Conservation (phyloP, 768 basidiomycete genomes). For the Mycena albidolilacea region DNA sequence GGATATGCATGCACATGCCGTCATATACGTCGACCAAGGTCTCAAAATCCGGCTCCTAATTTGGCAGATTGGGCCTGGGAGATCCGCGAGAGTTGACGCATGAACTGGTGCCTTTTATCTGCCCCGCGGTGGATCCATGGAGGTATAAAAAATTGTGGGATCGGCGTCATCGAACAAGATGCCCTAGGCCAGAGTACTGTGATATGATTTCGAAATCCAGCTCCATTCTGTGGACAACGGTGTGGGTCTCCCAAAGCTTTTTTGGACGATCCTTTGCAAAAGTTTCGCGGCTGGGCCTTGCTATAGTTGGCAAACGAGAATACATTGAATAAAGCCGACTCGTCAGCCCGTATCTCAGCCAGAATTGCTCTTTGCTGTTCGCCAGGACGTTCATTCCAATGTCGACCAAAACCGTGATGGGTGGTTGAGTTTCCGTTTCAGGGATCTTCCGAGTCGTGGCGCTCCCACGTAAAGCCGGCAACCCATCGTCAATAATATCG, state of each 20-base stretch:
- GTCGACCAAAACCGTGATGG: not conserved
- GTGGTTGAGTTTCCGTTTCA: conserved; percentile 5
- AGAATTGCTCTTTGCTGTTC: not conserved
- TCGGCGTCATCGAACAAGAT: no score
- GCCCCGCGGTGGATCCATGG: no score
- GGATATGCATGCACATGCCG: no score
- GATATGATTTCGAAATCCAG: no score
- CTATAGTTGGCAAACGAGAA: not conserved
- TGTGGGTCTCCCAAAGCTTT: not conserved
- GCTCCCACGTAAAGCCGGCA: conserved; percentile 11
- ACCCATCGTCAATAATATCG: not conserved
- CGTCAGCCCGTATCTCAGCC: not conserved
- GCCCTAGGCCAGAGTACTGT: no score
- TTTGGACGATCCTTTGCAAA: not conserved
- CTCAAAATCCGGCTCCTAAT: no score
- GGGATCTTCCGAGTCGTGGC: conserved; percentile 7
- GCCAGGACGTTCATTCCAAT: not conserved
- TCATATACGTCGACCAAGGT: no score
- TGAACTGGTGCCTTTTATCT: no score
- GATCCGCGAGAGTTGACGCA: no score
- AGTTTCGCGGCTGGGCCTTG: not conserved
- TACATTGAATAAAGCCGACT: not conserved
- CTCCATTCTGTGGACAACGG: no score
- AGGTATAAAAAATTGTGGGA: no score
- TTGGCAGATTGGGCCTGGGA: no score